These are phyloP conservation scores for Sonneratia caseolaris DNA, from an alignment of 345 rosid species.

Conservation along the genomic window DNA sequence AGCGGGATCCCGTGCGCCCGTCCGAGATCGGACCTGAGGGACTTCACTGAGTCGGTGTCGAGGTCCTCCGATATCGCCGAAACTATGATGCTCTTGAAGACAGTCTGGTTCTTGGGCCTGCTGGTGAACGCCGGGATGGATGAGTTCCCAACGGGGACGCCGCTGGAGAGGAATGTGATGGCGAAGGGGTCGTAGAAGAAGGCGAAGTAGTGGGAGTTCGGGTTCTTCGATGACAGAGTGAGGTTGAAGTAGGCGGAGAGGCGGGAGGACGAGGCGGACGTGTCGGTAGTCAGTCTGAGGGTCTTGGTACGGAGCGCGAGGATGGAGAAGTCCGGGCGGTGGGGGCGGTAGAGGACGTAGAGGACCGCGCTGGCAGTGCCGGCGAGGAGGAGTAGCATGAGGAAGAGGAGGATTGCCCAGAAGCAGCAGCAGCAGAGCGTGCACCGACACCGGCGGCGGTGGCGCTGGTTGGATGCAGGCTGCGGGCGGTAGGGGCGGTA, in stretches of 20 bases:
- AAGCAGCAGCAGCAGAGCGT: slow-evolving; percentile 80
- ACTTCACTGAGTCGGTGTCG: slow-evolving; percentile 48
- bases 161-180: slow-evolving; percentile 26
- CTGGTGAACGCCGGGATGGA: slow-evolving; percentile 49
- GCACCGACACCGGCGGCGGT: slow-evolving; percentile 41
- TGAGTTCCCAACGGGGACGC: slow-evolving; percentile 57
- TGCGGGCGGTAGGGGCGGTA: slow-evolving; percentile 52
- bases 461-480: slow-evolving; percentile 29
- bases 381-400: slow-evolving; percentile 49
- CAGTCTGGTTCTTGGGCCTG: slow-evolving; percentile 47
- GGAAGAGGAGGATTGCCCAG: slow-evolving; percentile 63
- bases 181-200: slow-evolving; percentile 58
- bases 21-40: slow-evolving; percentile 66
- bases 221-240: slow-evolving; percentile 66
- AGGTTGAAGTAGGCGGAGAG: slow-evolving; percentile 62
- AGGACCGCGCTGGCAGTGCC: slow-evolving; percentile 62
- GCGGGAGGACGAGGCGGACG: slow-evolving; percentile 56
- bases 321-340: slow-evolving; percentile 57
- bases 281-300: slow-evolving; percentile 49
- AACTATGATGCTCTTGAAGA: slow-evolving; percentile 40
- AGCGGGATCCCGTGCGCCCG: slow-evolving; percentile 34
- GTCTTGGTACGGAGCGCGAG: slow-evolving; percentile 60
- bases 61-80: slow-evolving; percentile 43
- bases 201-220: slow-evolving; percentile 53
- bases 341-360: slow-evolving; percentile 72